Percentiles rank a stretch among this genome's conserved stretches.
phyloP scores from a whole-genome alignment of 2,329 filamentous ascomycete genomes.

The Nothophaeocryptopus gaeumannii region DNA sequence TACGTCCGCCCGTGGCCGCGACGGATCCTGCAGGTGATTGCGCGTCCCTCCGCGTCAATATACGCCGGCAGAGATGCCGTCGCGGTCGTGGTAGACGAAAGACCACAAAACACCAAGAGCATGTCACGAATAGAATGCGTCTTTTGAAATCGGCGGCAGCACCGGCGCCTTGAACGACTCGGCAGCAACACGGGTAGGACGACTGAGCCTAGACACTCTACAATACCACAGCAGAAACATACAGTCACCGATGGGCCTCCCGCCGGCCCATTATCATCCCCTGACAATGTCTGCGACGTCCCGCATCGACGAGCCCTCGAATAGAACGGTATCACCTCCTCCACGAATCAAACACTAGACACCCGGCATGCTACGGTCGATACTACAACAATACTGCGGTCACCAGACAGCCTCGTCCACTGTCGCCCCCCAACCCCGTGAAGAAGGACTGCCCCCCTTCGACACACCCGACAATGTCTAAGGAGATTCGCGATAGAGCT shows the following conservation, averaged over 20 bases:
- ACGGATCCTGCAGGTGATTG: slow-evolving; percentile 1
- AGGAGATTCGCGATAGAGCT: slow-evolving; percentile 10
- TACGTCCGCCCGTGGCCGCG: slow-evolving; percentile 4
- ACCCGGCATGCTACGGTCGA: slow-evolving; percentile 10
- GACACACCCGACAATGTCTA: slow-evolving; percentile 8
- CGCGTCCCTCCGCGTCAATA: slow-evolving; percentile 10
- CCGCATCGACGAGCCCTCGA: slow-evolving; percentile 7
- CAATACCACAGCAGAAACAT: slow-evolving; percentile 3
- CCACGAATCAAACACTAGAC: slow-evolving; percentile 9
- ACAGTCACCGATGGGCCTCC: slow-evolving; percentile 9
- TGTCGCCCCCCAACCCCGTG: slow-evolving; percentile 9
- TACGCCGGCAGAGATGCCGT: slow-evolving; percentile 4
- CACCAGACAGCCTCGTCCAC: slow-evolving; percentile 8
- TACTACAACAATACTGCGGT: slow-evolving; percentile 2
- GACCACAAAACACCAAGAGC: slow-evolving; percentile 10
- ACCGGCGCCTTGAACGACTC: slow-evolving; percentile 4
- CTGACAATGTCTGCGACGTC: slow-evolving; percentile 9
- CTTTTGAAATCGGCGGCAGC: not conserved
- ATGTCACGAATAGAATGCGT: slow-evolving; percentile 10
- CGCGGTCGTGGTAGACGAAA: slow-evolving; percentile 6
- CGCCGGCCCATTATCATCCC: slow-evolving; percentile 5
- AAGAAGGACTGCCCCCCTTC: slow-evolving; percentile 10
- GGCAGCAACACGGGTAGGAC: slow-evolving; percentile 5
- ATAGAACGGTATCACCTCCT: slow-evolving; percentile 7
- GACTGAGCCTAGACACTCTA: slow-evolving; percentile 19